Evolutionary conservation across 148 eudicot species (phyloP).

Genomic region (Polygonum aviculare): DNA sequence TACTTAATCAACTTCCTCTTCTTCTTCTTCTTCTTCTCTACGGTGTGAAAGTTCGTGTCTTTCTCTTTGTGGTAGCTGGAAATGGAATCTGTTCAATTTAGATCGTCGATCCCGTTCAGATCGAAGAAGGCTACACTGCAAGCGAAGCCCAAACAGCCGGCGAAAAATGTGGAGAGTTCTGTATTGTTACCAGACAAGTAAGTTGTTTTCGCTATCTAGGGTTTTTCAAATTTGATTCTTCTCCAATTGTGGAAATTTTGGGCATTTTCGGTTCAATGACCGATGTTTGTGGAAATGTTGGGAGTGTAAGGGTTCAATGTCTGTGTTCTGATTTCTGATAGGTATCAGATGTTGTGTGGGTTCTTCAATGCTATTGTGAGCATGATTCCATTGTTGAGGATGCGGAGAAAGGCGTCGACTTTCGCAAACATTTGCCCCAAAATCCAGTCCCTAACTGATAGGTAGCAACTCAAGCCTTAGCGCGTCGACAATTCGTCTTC

Average conservation of each 20-base stretch:
- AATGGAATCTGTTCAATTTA: neutral
- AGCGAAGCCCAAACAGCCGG: conserved; percentile 14
- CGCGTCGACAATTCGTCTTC: neutral
- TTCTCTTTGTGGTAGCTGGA: neutral
- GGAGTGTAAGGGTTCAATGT: neutral
- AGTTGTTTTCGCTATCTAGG: conserved; percentile 10
- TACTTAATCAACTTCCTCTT: neutral
- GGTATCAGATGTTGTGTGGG: conserved; percentile 52
- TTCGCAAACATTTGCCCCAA: conserved; percentile 49
- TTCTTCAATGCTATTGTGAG: conserved; percentile 66
- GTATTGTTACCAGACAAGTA: conserved; percentile 51
- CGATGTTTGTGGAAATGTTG: neutral
- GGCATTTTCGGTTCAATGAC: neutral
- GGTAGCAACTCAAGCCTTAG: conserved; percentile 42
- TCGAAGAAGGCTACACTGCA: conserved; percentile 33
- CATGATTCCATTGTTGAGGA: conserved; percentile 54
- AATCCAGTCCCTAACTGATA: conserved; percentile 52
- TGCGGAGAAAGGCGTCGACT: conserved; percentile 33
- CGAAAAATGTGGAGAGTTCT: conserved; percentile 14
- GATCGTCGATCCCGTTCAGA: neutral
- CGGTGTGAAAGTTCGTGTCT: neutral
- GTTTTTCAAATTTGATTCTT: neutral
- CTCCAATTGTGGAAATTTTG: neutral
- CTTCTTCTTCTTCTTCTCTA: neutral
- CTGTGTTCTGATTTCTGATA: conserved; percentile 17